phyloP scores from a whole-genome alignment of 371 early-diverging fungal genomes.

The Mortierella sp. region DNA sequence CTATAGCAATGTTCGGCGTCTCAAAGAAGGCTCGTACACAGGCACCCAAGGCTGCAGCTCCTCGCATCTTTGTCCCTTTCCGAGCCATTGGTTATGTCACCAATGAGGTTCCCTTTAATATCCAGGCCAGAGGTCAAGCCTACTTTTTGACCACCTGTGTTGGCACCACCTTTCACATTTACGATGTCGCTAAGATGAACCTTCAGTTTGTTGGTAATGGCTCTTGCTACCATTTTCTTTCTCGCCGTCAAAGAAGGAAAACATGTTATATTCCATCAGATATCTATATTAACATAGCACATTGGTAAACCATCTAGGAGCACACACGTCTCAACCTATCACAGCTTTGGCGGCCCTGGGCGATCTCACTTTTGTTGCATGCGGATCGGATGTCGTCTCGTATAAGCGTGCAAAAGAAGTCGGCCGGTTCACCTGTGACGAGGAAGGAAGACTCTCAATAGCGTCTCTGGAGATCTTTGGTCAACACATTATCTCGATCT shows the following conservation, averaged over 20 bases:
- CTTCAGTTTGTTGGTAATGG: conserved; percentile 69
- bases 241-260: neutral
- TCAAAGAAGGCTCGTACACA: conserved; percentile 52
- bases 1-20: conserved; percentile 45
- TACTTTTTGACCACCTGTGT: conserved; percentile 88
- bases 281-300: conserved; percentile 38
- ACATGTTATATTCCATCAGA: neutral
- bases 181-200: conserved; percentile 78
- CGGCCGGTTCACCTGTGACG: conserved; percentile 47
- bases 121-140: conserved; percentile 85
- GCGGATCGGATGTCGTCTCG: conserved; percentile 72
- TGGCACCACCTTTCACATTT: conserved; percentile 90
- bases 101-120: conserved; percentile 80
- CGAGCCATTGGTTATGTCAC: conserved; percentile 93
- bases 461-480: conserved; percentile 74
- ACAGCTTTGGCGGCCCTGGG: conserved; percentile 79
- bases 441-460: conserved; percentile 46
- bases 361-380: conserved; percentile 83
- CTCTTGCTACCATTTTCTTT: neutral
- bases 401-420: conserved; percentile 83
- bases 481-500: conserved; percentile 80
- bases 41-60: conserved; percentile 55
- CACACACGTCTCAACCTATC: conserved; percentile 78
- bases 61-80: conserved; percentile 85
- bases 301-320: conserved; percentile 64